Conservation (phyloP, 495 filamentous ascomycete genomes). For the Aspergillus cavernicola region DNA sequence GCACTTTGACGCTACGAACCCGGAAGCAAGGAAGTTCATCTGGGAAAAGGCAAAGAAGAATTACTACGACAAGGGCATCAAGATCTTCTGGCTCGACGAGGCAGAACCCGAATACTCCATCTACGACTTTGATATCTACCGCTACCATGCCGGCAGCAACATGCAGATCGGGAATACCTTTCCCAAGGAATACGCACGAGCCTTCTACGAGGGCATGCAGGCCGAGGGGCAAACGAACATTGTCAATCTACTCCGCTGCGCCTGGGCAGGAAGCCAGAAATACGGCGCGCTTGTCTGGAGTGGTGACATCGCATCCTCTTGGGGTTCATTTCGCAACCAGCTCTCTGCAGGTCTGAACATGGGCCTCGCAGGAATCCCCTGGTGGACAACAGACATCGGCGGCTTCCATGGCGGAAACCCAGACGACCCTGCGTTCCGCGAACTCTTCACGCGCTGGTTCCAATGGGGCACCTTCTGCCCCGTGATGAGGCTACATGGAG, state of each 20-base stretch:
- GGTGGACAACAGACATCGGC: slow-evolving; percentile 60
- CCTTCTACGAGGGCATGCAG: slow-evolving; percentile 54
- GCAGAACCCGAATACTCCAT: slow-evolving; percentile 56
- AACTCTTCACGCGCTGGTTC: slow-evolving; percentile 59
- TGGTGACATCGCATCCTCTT: slow-evolving; percentile 56
- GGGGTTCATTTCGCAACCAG: slow-evolving; percentile 51
- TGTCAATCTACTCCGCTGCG: slow-evolving; percentile 55
- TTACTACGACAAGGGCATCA: slow-evolving; percentile 56
- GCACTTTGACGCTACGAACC: slow-evolving; percentile 56
- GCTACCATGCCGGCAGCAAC: slow-evolving; percentile 51
- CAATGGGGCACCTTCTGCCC: slow-evolving; percentile 60
- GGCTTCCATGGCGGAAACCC: slow-evolving; percentile 57
- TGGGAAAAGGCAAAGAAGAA: slow-evolving; percentile 52
- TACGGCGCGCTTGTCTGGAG: slow-evolving; percentile 59
- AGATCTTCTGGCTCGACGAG: slow-evolving; percentile 59
- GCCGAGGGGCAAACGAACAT: slow-evolving; percentile 45
- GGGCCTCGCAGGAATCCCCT: slow-evolving; percentile 54
- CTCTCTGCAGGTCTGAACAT: slow-evolving; percentile 56
- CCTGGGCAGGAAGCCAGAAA: slow-evolving; percentile 57
- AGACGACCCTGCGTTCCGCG: slow-evolving; percentile 48
- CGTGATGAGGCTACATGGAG: slow-evolving; percentile 57
- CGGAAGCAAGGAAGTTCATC: slow-evolving; percentile 45
- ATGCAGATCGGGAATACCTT: slow-evolving; percentile 54
- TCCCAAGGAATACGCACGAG: slow-evolving; percentile 50
- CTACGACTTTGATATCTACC: slow-evolving; percentile 58